Base-by-base conservation (phyloP, 331 rosid species). In the Dryas integrifolia region DNA sequence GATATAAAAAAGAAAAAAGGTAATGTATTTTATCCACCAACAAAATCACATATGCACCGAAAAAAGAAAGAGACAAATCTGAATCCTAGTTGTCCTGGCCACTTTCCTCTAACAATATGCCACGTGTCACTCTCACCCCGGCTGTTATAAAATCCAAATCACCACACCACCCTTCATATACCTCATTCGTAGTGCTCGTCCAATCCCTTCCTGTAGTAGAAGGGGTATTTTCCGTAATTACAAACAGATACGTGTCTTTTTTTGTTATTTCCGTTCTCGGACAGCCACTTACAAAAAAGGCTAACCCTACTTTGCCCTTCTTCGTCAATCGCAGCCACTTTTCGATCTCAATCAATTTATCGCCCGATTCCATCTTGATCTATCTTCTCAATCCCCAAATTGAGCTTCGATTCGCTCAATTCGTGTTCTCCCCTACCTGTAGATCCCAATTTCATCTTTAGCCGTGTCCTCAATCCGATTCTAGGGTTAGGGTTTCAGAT, bases 281-380 rank as follows among this genome's bases (percentile, higher is more conserved):
- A 69, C 82, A 60, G 60, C 75, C 80, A 46, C 64, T 72, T 68
- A 78, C 74, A 57, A 75, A 83, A 83, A 72, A 75, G 73, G 38
- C 78, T 45, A 91, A 80, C 94, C 95, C 92, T 83, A 83, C 70
- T 68, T 81, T 74, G 61, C 70, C 81, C 86, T 43, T 58, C 75
- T 78, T 82, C 81, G 70, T 83, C 69, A 55, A 46, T 77, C 80
- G 89, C 88, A 89, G 88, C 82, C 87, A 64, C 82, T 51, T 78
- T 77, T 70, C 77, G 76, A 83, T 87, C 90, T 73, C 59, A 62
- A 82, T 80, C 21, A 67, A 55, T 77, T 76, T n/a, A 65, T 26
- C 39, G 9, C 16, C 57, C 80, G 49, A 81, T 73, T 89, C 48
- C 66, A 72, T 74, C 84, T 59, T 13, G 65, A 15, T 72, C 63